phyloP scores from a whole-genome alignment of 768 basidiomycete species.

The Boletellus sp. region DNA sequence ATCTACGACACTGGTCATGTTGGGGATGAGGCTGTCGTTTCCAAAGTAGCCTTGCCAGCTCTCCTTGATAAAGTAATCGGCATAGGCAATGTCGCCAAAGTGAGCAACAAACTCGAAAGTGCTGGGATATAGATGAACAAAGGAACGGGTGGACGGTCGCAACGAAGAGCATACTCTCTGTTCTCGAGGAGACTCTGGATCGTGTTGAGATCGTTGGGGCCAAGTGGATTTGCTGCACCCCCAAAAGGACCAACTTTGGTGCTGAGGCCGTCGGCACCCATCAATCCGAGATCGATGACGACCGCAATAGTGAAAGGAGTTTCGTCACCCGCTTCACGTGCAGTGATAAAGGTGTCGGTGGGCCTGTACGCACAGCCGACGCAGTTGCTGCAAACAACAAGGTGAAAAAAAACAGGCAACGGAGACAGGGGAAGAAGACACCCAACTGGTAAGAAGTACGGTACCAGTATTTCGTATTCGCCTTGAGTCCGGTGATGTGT shows the following conservation, averaged over 20 bases:
- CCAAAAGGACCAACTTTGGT: conserved; percentile 27
- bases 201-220: conserved; percentile 25
- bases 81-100: conserved; percentile 24
- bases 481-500: conserved; percentile 22
- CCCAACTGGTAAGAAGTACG: conserved; percentile 25
- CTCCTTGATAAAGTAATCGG: conserved; percentile 29
- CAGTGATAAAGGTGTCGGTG: conserved; percentile 24
- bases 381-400: conserved; percentile 28
- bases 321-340: conserved; percentile 18
- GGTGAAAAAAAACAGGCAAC: too few species aligned
- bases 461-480: conserved; percentile 27
- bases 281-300: conserved; percentile 26
- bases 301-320: conserved; percentile 22
- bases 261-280: conserved; percentile 27
- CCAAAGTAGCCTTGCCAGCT: conserved; percentile 32
- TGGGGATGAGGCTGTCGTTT: conserved; percentile 23
- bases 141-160: neutral
- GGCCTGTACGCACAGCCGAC: conserved; percentile 24
- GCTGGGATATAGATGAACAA: conserved; percentile 8
- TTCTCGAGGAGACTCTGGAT: conserved; percentile 29
- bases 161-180: conserved; percentile 19
- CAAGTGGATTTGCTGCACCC: conserved; percentile 19
- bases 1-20: conserved; percentile 21
- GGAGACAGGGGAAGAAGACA: neutral
- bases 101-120: conserved; percentile 28